Percentiles rank a stretch among this genome's conserved stretches.
Evolutionary conservation across 2,329 filamentous ascomycete species (phyloP).

Genomic region (Cytospora piceicola): DNA sequence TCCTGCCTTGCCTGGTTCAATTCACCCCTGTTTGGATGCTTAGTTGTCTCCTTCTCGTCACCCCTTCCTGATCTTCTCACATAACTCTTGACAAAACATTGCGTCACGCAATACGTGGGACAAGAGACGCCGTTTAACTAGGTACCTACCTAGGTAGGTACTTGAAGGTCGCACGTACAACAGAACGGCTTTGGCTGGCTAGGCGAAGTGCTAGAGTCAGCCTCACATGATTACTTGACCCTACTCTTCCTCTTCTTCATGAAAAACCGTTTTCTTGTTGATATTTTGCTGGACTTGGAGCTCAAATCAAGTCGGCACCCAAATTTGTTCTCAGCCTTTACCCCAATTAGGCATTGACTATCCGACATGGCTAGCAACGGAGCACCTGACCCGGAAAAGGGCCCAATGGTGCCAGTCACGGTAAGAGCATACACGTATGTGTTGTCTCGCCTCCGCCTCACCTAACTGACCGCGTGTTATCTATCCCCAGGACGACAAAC

Average conservation of each 20-base stretch:
- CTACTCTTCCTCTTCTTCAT: no score
- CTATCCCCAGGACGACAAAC: slow-evolving; percentile 4
- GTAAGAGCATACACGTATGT: not conserved
- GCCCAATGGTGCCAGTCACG: slow-evolving; percentile 4
- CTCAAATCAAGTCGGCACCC: not conserved
- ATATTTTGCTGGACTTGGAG: not conserved
- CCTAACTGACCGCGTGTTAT: not conserved
- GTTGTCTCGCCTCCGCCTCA: not conserved
- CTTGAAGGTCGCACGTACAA: not conserved
- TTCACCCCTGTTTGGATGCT: not conserved
- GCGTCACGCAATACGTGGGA: not conserved
- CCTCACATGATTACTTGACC: not conserved
- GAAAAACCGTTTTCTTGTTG: not conserved
- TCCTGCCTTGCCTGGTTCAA: not conserved
- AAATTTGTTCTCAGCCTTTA: not conserved
- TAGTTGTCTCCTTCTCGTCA: not conserved
- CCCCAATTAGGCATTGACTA: not conserved
- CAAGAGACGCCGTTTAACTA: not conserved
- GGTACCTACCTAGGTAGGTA: no score
- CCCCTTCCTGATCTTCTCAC: not conserved
- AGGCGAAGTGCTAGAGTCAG: not conserved
- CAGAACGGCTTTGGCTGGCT: not conserved
- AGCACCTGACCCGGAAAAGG: slow-evolving; percentile 14
- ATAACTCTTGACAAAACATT: not conserved
- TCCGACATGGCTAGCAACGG: slow-evolving; percentile 16